Base-by-base conservation (phyloP, 1,284 basidiomycete species). In the Hypsizygus ulmarius region DNA sequence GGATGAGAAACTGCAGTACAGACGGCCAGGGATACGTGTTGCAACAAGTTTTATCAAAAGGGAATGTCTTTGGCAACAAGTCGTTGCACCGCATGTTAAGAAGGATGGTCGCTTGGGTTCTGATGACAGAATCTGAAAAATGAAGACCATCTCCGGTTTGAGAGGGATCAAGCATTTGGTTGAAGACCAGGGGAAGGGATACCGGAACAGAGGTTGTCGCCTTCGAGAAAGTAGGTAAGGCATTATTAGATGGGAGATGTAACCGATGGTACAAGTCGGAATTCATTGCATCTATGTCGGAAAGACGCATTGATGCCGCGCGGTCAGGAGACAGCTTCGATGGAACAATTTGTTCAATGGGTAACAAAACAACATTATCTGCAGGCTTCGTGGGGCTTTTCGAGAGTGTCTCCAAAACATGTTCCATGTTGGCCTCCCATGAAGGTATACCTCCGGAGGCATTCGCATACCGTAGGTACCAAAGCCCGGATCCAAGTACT, bases 251-350 rank as follows among this genome's bases (percentile, higher is more conserved):
- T 45, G 69, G 64, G 25, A 73, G 73, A 43, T 72, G 68, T 21
- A 91, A 76, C 35, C 88, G 80, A 59, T 90, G 87, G 45, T 73
- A 73, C 33, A 94, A 72, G 64, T 90, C 87, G 2, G 86, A 84
- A 64, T 94, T 93, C 89, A 94, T 92, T 21, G 87, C 88, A 59
- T 92, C 87, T 49, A 93, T 84, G 59, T 93, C 88, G 18, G 83
- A 77, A 19, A 80, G 74, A 43, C 78, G 77, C 73, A 94, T 90
- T 8, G 81, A 84, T 39, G 69, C 61, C 5, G 81, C 79, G 50
- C 90, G 78, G 29, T 84, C 80, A 1, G 70, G 61, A 0, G 79
- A 78, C 25, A 94, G 70, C 57, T 86, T 87, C 14, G 75, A 72
- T 19, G 73, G 52, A 9, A 82, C 64, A 18, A 85, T 72, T 36